These are phyloP conservation scores for Rutstroemia sp. DNA, from an alignment of 2,329 filamentous ascomycete genomes.

Conservation along the genomic window DNA sequence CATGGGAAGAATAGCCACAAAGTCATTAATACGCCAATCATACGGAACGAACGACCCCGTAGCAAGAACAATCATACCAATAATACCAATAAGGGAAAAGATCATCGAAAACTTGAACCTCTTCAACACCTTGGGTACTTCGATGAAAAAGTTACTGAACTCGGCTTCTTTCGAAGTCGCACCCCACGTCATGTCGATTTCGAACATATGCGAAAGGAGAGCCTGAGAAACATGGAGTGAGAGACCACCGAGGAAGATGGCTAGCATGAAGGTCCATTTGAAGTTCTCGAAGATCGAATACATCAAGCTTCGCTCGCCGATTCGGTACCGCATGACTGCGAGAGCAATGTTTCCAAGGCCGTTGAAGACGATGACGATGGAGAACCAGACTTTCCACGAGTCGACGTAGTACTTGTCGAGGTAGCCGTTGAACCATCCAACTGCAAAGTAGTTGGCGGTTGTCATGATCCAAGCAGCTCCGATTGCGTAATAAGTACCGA, in stretches of 20 bases:
- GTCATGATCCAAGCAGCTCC: constrained; percentile 70
- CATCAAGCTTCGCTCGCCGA: constrained; percentile 54
- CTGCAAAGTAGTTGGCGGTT: constrained; percentile 65
- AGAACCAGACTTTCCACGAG: constrained; percentile 74
- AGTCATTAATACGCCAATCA: constrained; percentile 60
- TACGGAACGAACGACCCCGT: constrained; percentile 56
- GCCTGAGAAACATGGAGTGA: constrained; percentile 77
- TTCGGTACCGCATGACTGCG: constrained; percentile 65
- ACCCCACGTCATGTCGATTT: constrained; percentile 81
- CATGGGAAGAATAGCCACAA: constrained; percentile 72
- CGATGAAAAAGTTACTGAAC: constrained; percentile 77
- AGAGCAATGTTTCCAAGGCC: constrained; percentile 66
- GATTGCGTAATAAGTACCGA: constrained; percentile 75
- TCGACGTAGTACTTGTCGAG: constrained; percentile 76
- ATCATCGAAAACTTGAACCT: constrained; percentile 52
- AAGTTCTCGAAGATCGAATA: constrained; percentile 55
- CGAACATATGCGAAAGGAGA: constrained; percentile 73
- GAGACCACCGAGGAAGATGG: constrained; percentile 76
- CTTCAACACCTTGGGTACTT: constrained; percentile 70
- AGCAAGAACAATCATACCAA: constrained; percentile 51
- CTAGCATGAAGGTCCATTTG: constrained; percentile 67
- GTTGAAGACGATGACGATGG: constrained; percentile 72
- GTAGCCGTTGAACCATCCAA: constrained; percentile 70
- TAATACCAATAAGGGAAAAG: constrained; percentile 44
- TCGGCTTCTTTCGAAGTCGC: constrained; percentile 78